These are phyloP conservation scores for Penicillium brevicompactum DNA, from an alignment of 2,329 filamentous ascomycete species.

Conservation along the genomic window DNA sequence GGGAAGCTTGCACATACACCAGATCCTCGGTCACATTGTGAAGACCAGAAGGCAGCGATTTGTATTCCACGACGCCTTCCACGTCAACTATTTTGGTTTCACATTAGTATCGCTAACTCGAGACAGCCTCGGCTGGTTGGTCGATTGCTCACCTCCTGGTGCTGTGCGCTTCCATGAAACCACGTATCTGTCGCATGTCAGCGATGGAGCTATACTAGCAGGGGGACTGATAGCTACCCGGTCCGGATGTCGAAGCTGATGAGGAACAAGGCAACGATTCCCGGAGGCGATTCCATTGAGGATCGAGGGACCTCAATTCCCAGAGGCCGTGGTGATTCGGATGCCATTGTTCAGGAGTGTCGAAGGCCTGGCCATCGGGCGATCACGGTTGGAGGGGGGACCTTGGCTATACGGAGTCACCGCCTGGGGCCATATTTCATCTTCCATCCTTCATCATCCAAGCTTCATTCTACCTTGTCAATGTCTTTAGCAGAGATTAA, in stretches of 20 bases:
- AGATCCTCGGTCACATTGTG: conserved; percentile 88
- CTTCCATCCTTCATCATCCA: background rate
- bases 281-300: conserved; percentile 43
- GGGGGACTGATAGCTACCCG: conserved; percentile 58
- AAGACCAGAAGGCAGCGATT: conserved; percentile 88
- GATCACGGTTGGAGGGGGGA: conserved; percentile 21
- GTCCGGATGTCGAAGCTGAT: conserved; percentile 92
- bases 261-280: conserved; percentile 77
- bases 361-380: conserved; percentile 19
- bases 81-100: conserved; percentile 54
- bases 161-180: conserved; percentile 82
- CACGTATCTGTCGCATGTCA: conserved; percentile 62
- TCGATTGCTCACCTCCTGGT: conserved; percentile 59
- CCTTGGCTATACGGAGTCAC: background rate
- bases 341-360: conserved; percentile 29
- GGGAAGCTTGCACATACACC: conserved; percentile 45
- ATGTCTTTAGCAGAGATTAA: background rate
- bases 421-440: conserved; percentile 8
- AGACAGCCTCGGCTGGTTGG: conserved; percentile 3
- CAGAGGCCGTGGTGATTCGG: conserved; percentile 30
- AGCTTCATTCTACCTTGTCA: background rate
- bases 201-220: conserved; percentile 7
- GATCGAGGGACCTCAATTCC: conserved; percentile 38
- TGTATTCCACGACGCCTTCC: conserved; percentile 91
- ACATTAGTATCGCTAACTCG: conserved; percentile 18